Base-by-base conservation (phyloP, 1,284 basidiomycete genomes). In the Cutaneotrichosporon sp. region DNA sequence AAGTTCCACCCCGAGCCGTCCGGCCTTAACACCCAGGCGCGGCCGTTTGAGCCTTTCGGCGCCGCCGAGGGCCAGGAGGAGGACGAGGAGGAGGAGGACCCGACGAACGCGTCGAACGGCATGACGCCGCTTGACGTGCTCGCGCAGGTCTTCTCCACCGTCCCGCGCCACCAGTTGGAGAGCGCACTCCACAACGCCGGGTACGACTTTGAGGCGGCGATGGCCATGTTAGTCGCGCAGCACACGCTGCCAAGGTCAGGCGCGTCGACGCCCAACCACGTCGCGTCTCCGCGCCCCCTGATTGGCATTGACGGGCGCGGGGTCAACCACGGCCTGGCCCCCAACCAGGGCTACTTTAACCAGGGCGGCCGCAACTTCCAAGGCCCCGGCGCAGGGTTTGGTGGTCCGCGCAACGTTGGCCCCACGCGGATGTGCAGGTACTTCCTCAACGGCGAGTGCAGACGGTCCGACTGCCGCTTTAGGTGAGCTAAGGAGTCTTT, bases 101-200 rank as follows among this genome's bases (percentile, higher is more conserved):
- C 68, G 3, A 58, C 61, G 20, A 65, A 71, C 31, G 68, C 70
- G 3, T 67, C 72, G 0, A 88, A 91, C 69, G 91, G 92, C 36
- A 95, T 98, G 91, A 95, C 95, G 1, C 95, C 95, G 0, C 90
- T 99, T 69, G 95, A 98, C 72, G 92, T 98, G 43, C 87, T 99
- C 22, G 89, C 87, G 71, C 94, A 91, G 36, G 91, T 99, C 38
- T 97, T 98, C 42, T 88, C 91, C 3, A 87, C 90, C 1, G 84
- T 97, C 6, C 89, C 93, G 0, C 88, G 91, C 3, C 89, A 89
- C 7, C 93, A 97, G 73, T 84, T 98, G 4, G 95, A 98, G 78
- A 93, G 97, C 64, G 95, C 95, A 0, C 84, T 99, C 7, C 87
- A 88, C 25, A 84, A 86, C 57, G 89, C 92, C 67, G 91, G 87